Percentiles rank a stretch among this genome's conserved stretches.
Conservation (phyloP, 495 filamentous ascomycete genomes). For the Podospora pseudocomata region DNA sequence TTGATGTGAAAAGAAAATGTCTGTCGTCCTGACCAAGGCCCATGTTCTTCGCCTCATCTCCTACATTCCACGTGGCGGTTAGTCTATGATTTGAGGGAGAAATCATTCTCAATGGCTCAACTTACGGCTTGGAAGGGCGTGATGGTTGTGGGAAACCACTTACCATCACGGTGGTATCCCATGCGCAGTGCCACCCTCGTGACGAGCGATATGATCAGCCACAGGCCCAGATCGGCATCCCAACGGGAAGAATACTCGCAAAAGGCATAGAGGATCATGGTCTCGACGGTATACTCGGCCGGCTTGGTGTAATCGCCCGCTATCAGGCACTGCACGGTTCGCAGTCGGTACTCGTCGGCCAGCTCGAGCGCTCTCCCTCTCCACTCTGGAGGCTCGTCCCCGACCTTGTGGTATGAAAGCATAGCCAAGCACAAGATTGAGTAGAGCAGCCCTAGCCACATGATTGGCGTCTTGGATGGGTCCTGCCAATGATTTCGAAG, state of each 20-base stretch:
- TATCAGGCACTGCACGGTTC: slow-evolving; percentile 83
- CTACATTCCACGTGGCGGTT: slow-evolving; percentile 22
- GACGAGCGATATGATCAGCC: slow-evolving; percentile 77
- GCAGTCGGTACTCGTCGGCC: slow-evolving; percentile 71
- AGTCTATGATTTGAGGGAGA: slow-evolving; percentile 6
- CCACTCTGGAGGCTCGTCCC: slow-evolving; percentile 88
- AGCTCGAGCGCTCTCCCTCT: slow-evolving; percentile 68
- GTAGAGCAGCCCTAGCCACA: slow-evolving; percentile 89
- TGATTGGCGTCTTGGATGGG: slow-evolving; percentile 70
- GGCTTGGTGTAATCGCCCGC: slow-evolving; percentile 89
- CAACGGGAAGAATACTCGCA: slow-evolving; percentile 73
- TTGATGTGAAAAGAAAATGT: slow-evolving; percentile 88
- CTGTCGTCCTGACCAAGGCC: slow-evolving; percentile 75
- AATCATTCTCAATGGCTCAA: neutral
- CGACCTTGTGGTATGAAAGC: slow-evolving; percentile 84
- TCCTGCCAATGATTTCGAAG: slow-evolving; percentile 87
- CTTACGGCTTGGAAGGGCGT: slow-evolving; percentile 72
- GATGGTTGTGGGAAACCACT: slow-evolving; percentile 71
- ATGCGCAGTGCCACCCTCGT: slow-evolving; percentile 86
- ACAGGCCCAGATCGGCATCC: slow-evolving; percentile 77
- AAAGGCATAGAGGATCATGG: slow-evolving; percentile 78
- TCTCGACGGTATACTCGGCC: slow-evolving; percentile 80
- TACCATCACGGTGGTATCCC: slow-evolving; percentile 92
- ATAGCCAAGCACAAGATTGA: slow-evolving; percentile 85
- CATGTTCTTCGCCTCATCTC: slow-evolving; percentile 91